phyloP scores from a whole-genome alignment of 257 asterid species.

The Craterostigma plantagineum region DNA sequence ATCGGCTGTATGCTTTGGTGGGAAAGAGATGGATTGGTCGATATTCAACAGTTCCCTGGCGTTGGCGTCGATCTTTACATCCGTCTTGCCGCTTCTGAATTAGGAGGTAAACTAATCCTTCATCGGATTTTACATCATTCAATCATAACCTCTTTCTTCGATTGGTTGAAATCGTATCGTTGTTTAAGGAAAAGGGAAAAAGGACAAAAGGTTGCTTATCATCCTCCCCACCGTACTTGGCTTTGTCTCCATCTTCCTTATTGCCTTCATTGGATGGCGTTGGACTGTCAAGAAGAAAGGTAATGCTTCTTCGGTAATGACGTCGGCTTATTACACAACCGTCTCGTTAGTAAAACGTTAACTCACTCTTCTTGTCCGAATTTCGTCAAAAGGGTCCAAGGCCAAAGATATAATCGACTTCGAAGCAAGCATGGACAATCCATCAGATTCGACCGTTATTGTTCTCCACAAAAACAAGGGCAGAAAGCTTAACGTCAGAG shows the following conservation, averaged over 20 bases:
- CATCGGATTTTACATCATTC: conserved; percentile 4
- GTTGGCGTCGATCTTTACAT: conserved; percentile 27
- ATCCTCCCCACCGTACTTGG: background rate
- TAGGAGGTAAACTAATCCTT: too few species aligned
- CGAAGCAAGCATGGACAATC: too few species aligned
- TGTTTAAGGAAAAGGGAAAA: background rate
- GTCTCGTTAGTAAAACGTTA: too few species aligned
- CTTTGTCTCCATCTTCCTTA: background rate
- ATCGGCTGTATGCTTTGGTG: conserved; percentile 41
- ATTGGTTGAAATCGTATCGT: background rate
- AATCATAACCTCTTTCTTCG: too few species aligned
- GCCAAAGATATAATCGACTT: background rate
- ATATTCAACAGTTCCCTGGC: conserved; percentile 16
- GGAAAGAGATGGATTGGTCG: conserved; percentile 13
- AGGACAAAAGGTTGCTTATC: too few species aligned
- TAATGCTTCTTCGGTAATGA: too few species aligned
- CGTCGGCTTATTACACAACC: too few species aligned
- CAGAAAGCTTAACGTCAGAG: background rate
- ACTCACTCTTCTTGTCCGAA: too few species aligned
- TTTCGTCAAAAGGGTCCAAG: conserved; percentile 8
- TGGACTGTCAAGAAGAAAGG: too few species aligned
- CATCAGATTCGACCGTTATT: too few species aligned
- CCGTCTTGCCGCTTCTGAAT: conserved; percentile 32
- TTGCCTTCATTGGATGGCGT: conserved; percentile 1
- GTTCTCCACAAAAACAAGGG: too few species aligned